These are phyloP conservation scores for Camillea tinctor DNA, from an alignment of 2,329 filamentous ascomycete genomes.

Conservation along the genomic window DNA sequence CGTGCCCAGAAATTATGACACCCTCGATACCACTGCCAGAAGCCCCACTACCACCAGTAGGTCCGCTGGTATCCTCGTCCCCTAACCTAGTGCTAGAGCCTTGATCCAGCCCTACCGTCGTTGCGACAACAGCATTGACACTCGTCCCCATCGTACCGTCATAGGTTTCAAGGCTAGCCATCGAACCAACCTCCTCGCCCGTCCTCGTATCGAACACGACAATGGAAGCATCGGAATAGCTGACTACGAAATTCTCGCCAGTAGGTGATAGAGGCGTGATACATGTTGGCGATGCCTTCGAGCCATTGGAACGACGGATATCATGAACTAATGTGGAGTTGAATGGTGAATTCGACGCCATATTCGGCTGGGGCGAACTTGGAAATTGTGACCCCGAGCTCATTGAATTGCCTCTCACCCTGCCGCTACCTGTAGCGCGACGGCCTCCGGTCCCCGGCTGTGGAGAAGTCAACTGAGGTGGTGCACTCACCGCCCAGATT, in stretches of 20 bases:
- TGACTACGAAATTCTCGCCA: slow-evolving; percentile 89
- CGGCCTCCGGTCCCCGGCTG: slow-evolving; percentile 63
- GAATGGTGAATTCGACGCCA: slow-evolving; percentile 83
- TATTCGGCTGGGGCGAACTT: slow-evolving; percentile 83
- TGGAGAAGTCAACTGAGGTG: slow-evolving; percentile 80
- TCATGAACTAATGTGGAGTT: slow-evolving; percentile 85
- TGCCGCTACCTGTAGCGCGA: slow-evolving; percentile 61
- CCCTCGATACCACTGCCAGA: slow-evolving; percentile 83
- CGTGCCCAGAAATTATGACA: slow-evolving; percentile 92
- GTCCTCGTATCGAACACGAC: slow-evolving; percentile 90
- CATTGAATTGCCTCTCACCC: slow-evolving; percentile 86
- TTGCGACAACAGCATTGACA: slow-evolving; percentile 89
- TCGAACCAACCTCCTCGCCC: slow-evolving; percentile 85
- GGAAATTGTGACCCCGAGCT: slow-evolving; percentile 92
- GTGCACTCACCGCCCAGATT: slow-evolving; percentile 90
- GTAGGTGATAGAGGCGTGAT: slow-evolving; percentile 83
- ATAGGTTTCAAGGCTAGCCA: slow-evolving; percentile 94
- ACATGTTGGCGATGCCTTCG: slow-evolving; percentile 76
- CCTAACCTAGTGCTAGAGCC: slow-evolving; percentile 56
- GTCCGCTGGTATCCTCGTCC: slow-evolving; percentile 75
- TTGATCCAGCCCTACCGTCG: slow-evolving; percentile 78
- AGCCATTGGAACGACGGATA: slow-evolving; percentile 67
- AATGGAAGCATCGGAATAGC: slow-evolving; percentile 86
- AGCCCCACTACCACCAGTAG: slow-evolving; percentile 67
- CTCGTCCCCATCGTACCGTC: slow-evolving; percentile 76